Percentiles rank a stretch among this genome's conserved stretches.
Conservation (phyloP, 2,329 filamentous ascomycete species). For the Hypoxylon sp. region DNA sequence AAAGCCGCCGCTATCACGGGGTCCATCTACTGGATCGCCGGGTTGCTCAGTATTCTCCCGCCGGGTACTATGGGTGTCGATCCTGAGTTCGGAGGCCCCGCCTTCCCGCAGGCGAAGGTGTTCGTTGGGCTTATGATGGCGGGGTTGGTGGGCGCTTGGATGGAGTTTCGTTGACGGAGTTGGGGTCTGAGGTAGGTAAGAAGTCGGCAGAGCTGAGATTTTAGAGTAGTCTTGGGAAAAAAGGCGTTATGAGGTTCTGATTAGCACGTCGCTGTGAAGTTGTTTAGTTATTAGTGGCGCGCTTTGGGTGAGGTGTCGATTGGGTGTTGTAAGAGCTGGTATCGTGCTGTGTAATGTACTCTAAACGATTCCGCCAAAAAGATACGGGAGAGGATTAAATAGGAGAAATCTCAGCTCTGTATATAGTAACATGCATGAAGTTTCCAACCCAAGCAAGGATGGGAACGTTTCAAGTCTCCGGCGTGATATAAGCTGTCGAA, state of each 20-base stretch:
- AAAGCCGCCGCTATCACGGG: slow-evolving; percentile 29
- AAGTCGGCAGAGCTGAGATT: background rate
- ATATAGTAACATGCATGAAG: too few relatives aligned
- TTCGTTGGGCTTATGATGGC: slow-evolving; percentile 34
- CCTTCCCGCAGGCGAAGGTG: slow-evolving; percentile 35
- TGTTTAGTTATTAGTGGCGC: too few relatives aligned
- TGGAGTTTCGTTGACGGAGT: slow-evolving; percentile 27
- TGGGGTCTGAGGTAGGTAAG: background rate
- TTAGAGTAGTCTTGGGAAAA: background rate
- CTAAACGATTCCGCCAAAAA: too few relatives aligned
- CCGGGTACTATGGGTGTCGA: slow-evolving; percentile 40
- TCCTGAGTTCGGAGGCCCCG: slow-evolving; percentile 42
- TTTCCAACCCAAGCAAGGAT: too few relatives aligned
- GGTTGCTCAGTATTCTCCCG: slow-evolving; percentile 33
- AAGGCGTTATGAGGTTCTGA: background rate
- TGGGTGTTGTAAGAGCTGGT: too few relatives aligned
- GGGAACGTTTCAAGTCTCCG: too few relatives aligned
- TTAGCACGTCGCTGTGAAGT: too few relatives aligned
- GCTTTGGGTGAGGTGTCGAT: too few relatives aligned
- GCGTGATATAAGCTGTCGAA: too few relatives aligned
- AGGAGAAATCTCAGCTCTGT: too few relatives aligned
- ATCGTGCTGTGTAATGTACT: too few relatives aligned
- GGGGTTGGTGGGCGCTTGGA: slow-evolving; percentile 40
- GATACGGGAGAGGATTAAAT: too few relatives aligned
- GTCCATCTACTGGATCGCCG: slow-evolving; percentile 43